Conservation (phyloP, 2,329 filamentous ascomycete genomes). For the Alternaria metachromatica region DNA sequence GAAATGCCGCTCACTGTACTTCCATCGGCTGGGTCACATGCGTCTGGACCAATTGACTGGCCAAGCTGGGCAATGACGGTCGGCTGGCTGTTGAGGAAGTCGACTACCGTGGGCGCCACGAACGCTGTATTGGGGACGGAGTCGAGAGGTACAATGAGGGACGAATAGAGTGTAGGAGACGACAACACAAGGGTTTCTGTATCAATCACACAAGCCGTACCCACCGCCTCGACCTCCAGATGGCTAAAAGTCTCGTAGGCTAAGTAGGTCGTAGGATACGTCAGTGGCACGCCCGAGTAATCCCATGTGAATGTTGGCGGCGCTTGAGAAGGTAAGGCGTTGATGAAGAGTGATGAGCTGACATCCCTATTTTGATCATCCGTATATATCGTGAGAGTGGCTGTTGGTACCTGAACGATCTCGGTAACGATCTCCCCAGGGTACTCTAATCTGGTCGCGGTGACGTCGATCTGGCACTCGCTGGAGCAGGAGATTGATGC, state of each 20-base stretch:
- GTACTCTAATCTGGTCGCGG: conserved; percentile 36
- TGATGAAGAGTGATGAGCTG: conserved; percentile 22
- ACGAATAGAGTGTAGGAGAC: conserved; percentile 32
- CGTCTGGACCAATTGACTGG: conserved; percentile 29
- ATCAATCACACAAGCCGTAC: conserved; percentile 26
- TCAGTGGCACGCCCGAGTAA: conserved; percentile 32
- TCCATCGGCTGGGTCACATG: conserved; percentile 43
- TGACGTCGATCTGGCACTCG: conserved; percentile 42
- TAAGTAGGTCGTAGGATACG: conserved; percentile 42
- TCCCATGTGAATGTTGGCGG: conserved; percentile 36
- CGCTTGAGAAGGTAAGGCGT: conserved; percentile 15
- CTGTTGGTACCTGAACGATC: conserved; percentile 22
- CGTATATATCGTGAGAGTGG: conserved; percentile 33
- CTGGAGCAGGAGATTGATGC: conserved; percentile 32
- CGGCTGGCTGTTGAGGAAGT: conserved; percentile 38
- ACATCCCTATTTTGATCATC: conserved; percentile 17
- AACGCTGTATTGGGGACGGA: conserved; percentile 29
- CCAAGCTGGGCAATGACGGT: conserved; percentile 42
- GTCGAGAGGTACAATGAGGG: conserved; percentile 29
- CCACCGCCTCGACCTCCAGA: conserved; percentile 29
- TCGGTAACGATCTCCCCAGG: conserved; percentile 32
- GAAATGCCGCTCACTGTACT: conserved; percentile 1
- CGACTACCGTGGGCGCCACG: conserved; percentile 37
- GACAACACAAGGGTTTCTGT: conserved; percentile 29
- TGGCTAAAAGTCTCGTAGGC: conserved; percentile 41